Evolutionary conservation across 2,329 filamentous ascomycete species (phyloP).

Genomic region (Aspergillus oerlinghausenensis): DNA sequence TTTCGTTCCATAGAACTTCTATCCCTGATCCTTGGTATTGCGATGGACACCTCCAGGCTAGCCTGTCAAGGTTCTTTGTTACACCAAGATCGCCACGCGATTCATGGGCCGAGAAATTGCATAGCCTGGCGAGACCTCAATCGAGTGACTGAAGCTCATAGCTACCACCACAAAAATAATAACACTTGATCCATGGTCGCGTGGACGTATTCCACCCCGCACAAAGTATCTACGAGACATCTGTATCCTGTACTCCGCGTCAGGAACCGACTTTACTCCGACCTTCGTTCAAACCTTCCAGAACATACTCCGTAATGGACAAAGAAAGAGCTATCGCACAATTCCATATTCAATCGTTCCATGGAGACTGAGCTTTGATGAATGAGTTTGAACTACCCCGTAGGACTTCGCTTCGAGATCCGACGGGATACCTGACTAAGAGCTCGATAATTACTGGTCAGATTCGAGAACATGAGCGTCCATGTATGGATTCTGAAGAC

Average conservation of each 20-base stretch:
- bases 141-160: background rate
- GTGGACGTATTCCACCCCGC: background rate
- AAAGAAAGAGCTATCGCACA: background rate
- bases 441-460: background rate
- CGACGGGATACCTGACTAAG: background rate
- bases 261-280: background rate
- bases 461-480: background rate
- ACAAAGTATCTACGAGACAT: no score
- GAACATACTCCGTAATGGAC: background rate
- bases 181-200: background rate
- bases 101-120: background rate
- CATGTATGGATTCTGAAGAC: no score
- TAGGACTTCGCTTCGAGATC: background rate
- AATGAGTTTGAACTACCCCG: background rate
- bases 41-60: no score
- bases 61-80: background rate
- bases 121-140: background rate
- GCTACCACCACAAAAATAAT: background rate
- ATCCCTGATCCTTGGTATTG: background rate
- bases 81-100: background rate
- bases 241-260: background rate
- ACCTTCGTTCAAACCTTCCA: background rate
- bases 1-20: background rate
- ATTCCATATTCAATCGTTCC: background rate
- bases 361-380: background rate